Evolutionary conservation across 768 basidiomycete species (phyloP), one percentile per base, ranked within the genome.

Genomic region (Mycena kentingensis): DNA sequence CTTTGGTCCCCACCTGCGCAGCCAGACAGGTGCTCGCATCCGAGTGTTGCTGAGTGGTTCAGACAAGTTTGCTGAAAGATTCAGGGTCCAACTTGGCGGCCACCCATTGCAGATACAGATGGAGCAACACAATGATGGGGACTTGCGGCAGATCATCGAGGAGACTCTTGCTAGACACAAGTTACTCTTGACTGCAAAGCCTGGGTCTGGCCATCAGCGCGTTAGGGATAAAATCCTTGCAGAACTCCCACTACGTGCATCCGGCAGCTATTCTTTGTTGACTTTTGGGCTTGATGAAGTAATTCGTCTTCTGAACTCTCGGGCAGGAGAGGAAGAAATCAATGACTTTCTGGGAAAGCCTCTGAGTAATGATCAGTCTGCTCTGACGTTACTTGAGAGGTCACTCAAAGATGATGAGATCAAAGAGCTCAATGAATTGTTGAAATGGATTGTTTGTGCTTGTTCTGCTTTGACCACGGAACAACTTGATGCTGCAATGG

Each of bases 401-500:
- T 46, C 44, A 18, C 19, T 46, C 28, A 46, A 27, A 31, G 25
- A n/a, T 3, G 44, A 46, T 2, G 44, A 46, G 44, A 46, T 46
- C 44, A 16, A 18, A 7, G 44, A 46, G 28, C 26, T 46, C 22
- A 46, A 46, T 26, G 44, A 46, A 18, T 31, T 46, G 15, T 26
- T 46, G 27, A 46, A 46, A 18, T 46, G 44, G 44, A 31, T 46
- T 3, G 12, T 46, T 27, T 46, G 7, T 31, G 34, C 28, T 31
- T 29, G 34, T 31, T 27, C 28, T 15, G 11, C 44, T 46, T 13
- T 46, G 3, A 46, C 13, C 12, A n/a, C 34, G 44, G 44, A 46
- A 19, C 27, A 46, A 19, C 28, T 46, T 22, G 44, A 46, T 27
- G 44, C 44, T 26, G 44, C 25, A n/a, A 46, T 46, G 44, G 44